These are phyloP conservation scores for Acanthamoeba polyphaga DNA, from an alignment of 208 protist species.

Conservation along the genomic window DNA sequence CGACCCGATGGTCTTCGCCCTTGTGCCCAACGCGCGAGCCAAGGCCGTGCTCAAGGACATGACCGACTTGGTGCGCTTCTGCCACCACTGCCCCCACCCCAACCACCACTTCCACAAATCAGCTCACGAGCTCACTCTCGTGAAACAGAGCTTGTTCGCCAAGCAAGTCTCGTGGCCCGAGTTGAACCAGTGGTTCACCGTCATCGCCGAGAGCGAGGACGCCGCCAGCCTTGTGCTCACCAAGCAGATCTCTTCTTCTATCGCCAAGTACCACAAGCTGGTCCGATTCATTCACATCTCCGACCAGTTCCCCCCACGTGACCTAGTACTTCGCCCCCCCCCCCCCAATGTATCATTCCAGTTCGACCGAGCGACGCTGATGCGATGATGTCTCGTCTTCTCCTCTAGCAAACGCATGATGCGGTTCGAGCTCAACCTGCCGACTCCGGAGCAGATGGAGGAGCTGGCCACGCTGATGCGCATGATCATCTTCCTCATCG, in stretches of 20 bases:
- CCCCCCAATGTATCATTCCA: too few species aligned
- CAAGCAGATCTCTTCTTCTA: not conserved
- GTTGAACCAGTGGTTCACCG: conserved; percentile 19
- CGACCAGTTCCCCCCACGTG: conserved; percentile 42
- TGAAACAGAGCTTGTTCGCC: conserved; percentile 29
- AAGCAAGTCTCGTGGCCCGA: conserved; percentile 4
- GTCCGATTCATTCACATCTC: conserved; percentile 11
- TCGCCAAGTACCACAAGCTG: conserved; percentile 39
- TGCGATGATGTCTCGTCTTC: too few species aligned
- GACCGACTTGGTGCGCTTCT: not conserved
- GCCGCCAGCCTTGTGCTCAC: not conserved
- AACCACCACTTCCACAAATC: not conserved
- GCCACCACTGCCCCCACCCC: not conserved
- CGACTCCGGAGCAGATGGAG: conserved; percentile 6
- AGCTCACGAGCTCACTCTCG: too few species aligned
- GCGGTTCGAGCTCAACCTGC: conserved; percentile 30
- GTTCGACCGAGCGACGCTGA: not conserved
- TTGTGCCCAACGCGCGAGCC: conserved; percentile 33
- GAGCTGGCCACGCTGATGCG: conserved; percentile 47
- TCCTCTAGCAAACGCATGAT: conserved; percentile 26
- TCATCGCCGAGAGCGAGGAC: conserved; percentile 5
- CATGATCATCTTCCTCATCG: conserved; percentile 56
- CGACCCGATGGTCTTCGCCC: conserved; percentile 11
- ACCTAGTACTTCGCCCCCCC: not conserved
- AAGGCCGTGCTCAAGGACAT: conserved; percentile 24